A percentile compares a stretch with the other conserved stretches of the same genome.
Evolutionary conservation across 2,329 filamentous ascomycete genomes (phyloP).

Genomic region (Lecanosticta acicola): DNA sequence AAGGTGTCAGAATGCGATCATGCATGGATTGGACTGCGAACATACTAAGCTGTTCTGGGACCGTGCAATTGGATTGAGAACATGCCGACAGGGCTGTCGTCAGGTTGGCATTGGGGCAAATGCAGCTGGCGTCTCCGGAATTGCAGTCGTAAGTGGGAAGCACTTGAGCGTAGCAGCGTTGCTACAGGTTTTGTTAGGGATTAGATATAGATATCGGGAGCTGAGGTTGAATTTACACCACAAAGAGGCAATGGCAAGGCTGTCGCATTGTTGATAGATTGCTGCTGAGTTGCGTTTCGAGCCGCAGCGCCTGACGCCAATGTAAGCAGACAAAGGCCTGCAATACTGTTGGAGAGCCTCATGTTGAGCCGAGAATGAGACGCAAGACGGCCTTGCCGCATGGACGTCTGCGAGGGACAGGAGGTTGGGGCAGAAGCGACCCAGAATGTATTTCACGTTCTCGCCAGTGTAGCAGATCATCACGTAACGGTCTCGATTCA

Average conservation of each 20-base stretch:
- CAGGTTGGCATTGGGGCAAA: slow-evolving; percentile 18
- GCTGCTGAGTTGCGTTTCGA: background rate
- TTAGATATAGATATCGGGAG: background rate
- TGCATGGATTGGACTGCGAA: background rate
- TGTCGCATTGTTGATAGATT: background rate
- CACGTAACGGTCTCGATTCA: too few species aligned
- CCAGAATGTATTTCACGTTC: too few species aligned
- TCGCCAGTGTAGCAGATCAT: too few species aligned
- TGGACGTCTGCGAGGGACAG: too few species aligned
- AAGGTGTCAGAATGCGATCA: slow-evolving; percentile 1
- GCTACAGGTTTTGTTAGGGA: slow-evolving; percentile 4
- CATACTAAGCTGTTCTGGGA: slow-evolving; percentile 16
- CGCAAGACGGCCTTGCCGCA: too few species aligned
- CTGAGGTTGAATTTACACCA: background rate
- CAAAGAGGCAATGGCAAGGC: background rate
- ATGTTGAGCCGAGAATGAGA: too few species aligned
- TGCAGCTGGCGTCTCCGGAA: slow-evolving; percentile 9
- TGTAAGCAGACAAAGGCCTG: background rate
- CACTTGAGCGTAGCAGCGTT: slow-evolving; percentile 15
- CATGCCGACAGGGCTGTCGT: slow-evolving; percentile 17
- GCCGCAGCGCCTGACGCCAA: background rate
- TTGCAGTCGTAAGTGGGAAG: slow-evolving; percentile 17
- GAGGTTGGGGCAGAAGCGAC: too few species aligned
- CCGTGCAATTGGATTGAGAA: slow-evolving; percentile 15
- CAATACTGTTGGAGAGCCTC: background rate